Percentiles rank a stretch among this genome's conserved stretches.
These are phyloP conservation scores for Exophiala mesophila DNA, from an alignment of 2,329 filamentous ascomycete genomes.

Conservation along the genomic window DNA sequence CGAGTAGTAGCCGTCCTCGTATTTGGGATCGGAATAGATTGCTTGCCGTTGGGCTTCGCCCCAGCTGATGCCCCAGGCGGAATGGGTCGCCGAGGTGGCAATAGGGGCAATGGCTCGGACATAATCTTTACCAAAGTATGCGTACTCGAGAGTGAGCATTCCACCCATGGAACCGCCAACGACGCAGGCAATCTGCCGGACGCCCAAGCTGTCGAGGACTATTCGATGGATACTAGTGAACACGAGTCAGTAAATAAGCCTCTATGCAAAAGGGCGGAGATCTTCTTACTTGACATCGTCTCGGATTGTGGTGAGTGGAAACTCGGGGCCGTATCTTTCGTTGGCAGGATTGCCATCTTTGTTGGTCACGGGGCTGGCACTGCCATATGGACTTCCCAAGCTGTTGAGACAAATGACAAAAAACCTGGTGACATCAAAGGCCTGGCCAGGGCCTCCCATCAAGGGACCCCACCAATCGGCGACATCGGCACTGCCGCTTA, in stretches of 20 bases:
- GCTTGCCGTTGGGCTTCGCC: conserved; percentile 54
- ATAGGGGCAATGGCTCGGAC: conserved; percentile 52
- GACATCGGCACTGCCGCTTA: conserved; percentile 53
- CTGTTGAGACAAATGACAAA: conserved; percentile 53
- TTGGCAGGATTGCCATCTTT: conserved; percentile 73
- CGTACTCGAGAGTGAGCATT: conserved; percentile 54
- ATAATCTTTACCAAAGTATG: conserved; percentile 66
- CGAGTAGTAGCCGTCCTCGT: conserved; percentile 91
- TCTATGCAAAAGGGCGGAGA: neutral
- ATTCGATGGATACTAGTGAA: conserved; percentile 50
- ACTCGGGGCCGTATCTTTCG: conserved; percentile 87
- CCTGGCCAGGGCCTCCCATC: conserved; percentile 49
- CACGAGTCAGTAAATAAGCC: conserved; percentile 12
- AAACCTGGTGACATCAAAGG: conserved; percentile 50
- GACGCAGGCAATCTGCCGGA: conserved; percentile 50
- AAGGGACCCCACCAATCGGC: conserved; percentile 55
- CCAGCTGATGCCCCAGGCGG: conserved; percentile 57
- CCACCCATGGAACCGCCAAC: conserved; percentile 57
- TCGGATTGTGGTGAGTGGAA: conserved; percentile 88
- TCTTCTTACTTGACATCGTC: conserved; percentile 82
- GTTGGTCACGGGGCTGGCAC: conserved; percentile 60
- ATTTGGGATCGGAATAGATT: conserved; percentile 98
- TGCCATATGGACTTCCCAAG: conserved; percentile 52
- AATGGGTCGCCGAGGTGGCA: conserved; percentile 52
- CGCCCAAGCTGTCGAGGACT: conserved; percentile 51